phyloP scores from a whole-genome alignment of 192 early-diverging fungal genomes.

The Rhizophagus sp. region DNA sequence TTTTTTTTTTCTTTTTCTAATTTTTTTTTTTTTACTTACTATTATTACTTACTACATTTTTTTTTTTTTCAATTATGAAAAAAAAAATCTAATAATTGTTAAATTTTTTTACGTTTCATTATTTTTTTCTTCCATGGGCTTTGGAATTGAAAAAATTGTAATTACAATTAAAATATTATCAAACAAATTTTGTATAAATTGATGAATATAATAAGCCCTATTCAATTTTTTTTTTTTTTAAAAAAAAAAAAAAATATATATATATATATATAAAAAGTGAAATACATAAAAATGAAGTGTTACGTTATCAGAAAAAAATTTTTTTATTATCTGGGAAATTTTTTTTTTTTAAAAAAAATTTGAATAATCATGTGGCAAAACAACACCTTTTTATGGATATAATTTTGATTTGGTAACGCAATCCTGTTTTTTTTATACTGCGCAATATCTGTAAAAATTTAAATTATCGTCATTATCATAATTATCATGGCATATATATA shows the following conservation, averaged over 20 bases:
- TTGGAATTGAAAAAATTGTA: background rate
- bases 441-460: background rate
- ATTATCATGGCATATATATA: no score
- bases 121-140: background rate
- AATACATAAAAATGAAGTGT: background rate
- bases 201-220: constrained; percentile 6
- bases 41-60: no score
- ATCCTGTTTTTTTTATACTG: background rate
- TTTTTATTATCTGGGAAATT: background rate
- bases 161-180: background rate
- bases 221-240: constrained; percentile 15
- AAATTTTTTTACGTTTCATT: background rate
- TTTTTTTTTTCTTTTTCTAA: no score
- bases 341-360: no score
- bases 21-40: no score
- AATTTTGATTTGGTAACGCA: constrained; percentile 10
- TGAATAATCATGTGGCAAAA: background rate
- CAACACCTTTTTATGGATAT: background rate
- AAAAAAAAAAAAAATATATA: background rate
- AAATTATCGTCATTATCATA: no score
- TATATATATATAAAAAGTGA: background rate
- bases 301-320: background rate
- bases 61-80: background rate
- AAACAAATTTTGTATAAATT: constrained; percentile 15
- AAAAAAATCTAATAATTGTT: constrained; percentile 16